A percentile compares a stretch with the other conserved stretches of the same genome.
phyloP scores from a whole-genome alignment of 345 rosid species.

The Bruguiera gymnorhiza region DNA sequence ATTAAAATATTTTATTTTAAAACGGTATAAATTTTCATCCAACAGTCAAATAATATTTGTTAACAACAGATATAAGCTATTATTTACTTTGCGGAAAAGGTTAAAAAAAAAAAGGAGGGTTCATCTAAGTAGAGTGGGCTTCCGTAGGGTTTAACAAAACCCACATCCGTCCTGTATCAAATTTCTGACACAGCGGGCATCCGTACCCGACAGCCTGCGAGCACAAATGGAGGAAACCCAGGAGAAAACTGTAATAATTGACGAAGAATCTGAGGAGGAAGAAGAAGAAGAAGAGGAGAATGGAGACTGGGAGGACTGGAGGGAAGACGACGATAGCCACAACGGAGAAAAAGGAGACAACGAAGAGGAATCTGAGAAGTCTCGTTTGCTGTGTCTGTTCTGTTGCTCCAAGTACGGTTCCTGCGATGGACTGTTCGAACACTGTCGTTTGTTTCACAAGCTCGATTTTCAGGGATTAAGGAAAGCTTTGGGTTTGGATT shows the following conservation, averaged over 20 bases:
- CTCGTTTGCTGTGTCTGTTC: slow-evolving; percentile 58
- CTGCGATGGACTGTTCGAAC: slow-evolving; percentile 55
- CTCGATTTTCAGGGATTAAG: slow-evolving; percentile 56
- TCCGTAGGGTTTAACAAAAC: too few species aligned
- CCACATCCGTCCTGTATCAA: too few species aligned
- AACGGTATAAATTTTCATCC: too few species aligned
- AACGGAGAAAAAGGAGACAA: slow-evolving; percentile 15
- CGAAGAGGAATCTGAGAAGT: slow-evolving; percentile 29
- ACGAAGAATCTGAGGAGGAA: neutral
- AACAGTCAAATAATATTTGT: too few species aligned
- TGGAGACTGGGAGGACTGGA: slow-evolving; percentile 4
- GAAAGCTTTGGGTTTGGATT: slow-evolving; percentile 55
- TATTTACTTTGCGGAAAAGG: too few species aligned
- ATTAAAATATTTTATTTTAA: too few species aligned
- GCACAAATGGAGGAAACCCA: neutral
- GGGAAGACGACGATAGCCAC: neutral
- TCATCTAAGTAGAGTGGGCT: too few species aligned
- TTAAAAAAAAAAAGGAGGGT: too few species aligned
- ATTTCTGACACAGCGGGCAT: too few species aligned
- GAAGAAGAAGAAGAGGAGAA: slow-evolving; percentile 13
- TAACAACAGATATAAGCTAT: too few species aligned
- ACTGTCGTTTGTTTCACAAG: slow-evolving; percentile 48
- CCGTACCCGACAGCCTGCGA: too few species aligned
- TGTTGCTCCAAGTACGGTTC: slow-evolving; percentile 52
- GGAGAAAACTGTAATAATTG: neutral